A percentile compares a stretch with the other conserved stretches of the same genome.
Conservation (phyloP, 768 basidiomycete genomes). For the Termitomyces sp. region DNA sequence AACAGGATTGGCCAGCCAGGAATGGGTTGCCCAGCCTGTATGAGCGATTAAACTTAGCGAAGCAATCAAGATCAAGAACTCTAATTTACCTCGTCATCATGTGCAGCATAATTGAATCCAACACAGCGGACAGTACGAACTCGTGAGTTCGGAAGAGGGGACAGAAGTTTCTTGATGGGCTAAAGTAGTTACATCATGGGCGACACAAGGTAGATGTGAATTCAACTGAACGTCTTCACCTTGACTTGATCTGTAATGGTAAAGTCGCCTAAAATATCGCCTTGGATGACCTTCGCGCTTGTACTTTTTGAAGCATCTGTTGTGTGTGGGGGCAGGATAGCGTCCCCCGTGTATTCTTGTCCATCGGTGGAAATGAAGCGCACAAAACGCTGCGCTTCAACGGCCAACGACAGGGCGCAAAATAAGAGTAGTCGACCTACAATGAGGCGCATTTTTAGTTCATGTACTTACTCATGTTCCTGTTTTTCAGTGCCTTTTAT, state of each 20-base stretch:
- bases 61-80: neutral
- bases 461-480: neutral
- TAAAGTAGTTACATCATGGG: neutral
- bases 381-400: slow-evolving; percentile 20
- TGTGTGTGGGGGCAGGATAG: slow-evolving; percentile 16
- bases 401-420: slow-evolving; percentile 9
- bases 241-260: slow-evolving; percentile 21
- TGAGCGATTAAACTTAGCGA: neutral
- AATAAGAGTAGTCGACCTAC: slow-evolving; percentile 1
- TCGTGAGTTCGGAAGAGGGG: slow-evolving; percentile 21
- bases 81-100: slow-evolving; percentile 17
- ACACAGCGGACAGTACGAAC: slow-evolving; percentile 24
- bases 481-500: slow-evolving; percentile 5
- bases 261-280: slow-evolving; percentile 21
- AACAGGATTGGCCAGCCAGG: slow-evolving; percentile 20
- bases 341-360: slow-evolving; percentile 22
- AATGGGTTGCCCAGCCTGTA: slow-evolving; percentile 15
- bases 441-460: slow-evolving; percentile 4
- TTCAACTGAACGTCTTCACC: slow-evolving; percentile 3
- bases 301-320: slow-evolving; percentile 20
- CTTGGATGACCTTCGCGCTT: slow-evolving; percentile 18
- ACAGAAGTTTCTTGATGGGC: slow-evolving; percentile 20
- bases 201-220: neutral
- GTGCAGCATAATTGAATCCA: slow-evolving; percentile 24
- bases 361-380: slow-evolving; percentile 23